These are phyloP conservation scores for Corymbia citriodora DNA, from an alignment of 441 rosid genomes.

Conservation along the genomic window DNA sequence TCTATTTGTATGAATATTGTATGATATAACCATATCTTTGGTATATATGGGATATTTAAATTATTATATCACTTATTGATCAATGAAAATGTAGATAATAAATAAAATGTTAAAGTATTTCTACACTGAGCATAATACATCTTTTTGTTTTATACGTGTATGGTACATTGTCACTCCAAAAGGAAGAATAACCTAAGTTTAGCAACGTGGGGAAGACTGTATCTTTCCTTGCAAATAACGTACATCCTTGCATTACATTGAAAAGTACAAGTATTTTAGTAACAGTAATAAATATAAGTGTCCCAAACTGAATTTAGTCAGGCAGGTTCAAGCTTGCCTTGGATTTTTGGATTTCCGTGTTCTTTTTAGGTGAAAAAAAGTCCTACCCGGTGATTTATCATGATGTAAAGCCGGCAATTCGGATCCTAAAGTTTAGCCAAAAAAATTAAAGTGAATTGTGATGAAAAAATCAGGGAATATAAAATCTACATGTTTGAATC, in stretches of 20 bases:
- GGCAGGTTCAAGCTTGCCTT: not conserved
- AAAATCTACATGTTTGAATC: no score
- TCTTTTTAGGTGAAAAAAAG: not conserved
- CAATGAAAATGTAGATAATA: not conserved
- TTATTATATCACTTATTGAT: not conserved
- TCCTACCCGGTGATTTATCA: not conserved
- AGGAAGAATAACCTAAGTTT: no score
- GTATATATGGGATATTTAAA: not conserved
- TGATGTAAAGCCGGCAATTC: not conserved
- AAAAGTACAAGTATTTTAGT: not conserved
- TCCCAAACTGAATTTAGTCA: not conserved
- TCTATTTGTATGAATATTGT: not conserved
- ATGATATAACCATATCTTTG: not conserved
- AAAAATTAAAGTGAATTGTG: not conserved
- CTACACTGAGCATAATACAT: not conserved
- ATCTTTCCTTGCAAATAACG: not conserved
- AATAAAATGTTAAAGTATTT: not conserved
- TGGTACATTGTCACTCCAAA: no score
- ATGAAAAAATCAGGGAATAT: no score
- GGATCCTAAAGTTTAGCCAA: not conserved
- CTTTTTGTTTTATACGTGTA: not conserved
- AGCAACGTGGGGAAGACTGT: rapidly evolving
- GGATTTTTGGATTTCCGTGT: not conserved
- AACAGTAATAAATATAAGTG: not conserved
- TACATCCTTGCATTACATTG: not conserved